Evolutionary conservation across 805 yeast genomes (phyloP), one percentile per base, ranked within the genome.

Genomic region (Metschnikowia baotianmanensis): DNA sequence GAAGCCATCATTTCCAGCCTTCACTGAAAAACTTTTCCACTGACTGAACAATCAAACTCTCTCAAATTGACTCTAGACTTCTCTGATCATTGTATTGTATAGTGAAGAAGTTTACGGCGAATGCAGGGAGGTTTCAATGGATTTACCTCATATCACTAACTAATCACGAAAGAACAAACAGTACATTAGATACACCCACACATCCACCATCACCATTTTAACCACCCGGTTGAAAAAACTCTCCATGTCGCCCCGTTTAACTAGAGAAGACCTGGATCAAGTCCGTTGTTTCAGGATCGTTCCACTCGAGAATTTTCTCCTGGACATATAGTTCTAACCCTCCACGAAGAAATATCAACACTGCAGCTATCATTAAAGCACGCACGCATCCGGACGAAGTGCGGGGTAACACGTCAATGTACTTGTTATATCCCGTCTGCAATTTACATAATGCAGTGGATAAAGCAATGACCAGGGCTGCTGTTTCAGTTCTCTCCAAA

Each of bases 261-360:
- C n/a, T 5, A 11, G 5, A n/a, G n/a, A 24, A 12, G 3, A 3
- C 12, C 20, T 7, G 32, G 8, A 10, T 6, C 34, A 19, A 6
- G n/a, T 31, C 17, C 9, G 9, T 57, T 58, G 58, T 55, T 58
- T 58, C 56, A 56, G 53, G 55, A 51, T 58, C 57, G 53, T 53
- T 55, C 59, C 59, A 55, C 53, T 59, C 62, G 51, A 57, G 56
- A 63, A 60, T 47, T 48, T 38, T 41, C 2, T 35, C 38, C 2
- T 7, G 27, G 6, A 27, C 11, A 9, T 4, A 21, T 19, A 5
- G 8, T 2, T 35, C 32, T 20, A 35, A 13, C 10, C 32, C 13
- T 5, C 38, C 38, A 15, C 25, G 20, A 3, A 21, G 7, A 21
- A 26, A 35, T 20, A 32, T 20, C 13, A 35, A 12, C 22, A 20